Conservation (phyloP, 2,329 filamentous ascomycete species). For the Xylaria sp. region DNA sequence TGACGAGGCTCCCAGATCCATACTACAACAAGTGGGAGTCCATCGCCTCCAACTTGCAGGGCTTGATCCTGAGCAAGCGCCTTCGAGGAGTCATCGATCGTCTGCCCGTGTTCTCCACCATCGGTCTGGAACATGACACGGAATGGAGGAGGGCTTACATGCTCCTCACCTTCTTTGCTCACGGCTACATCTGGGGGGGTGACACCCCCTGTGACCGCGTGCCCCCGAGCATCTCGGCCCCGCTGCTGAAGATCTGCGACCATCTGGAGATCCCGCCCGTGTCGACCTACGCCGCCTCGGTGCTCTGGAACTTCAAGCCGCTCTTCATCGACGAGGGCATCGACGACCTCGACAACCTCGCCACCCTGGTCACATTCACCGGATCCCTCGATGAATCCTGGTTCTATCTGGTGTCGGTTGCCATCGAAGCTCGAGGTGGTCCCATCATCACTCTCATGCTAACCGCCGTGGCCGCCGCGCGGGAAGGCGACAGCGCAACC, state of each 20-base stretch:
- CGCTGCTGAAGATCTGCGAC: conserved; percentile 79
- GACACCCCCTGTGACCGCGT: conserved; percentile 82
- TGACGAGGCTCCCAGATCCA: conserved; percentile 82
- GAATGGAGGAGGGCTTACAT: conserved; percentile 97
- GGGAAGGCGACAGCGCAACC: conserved; percentile 73
- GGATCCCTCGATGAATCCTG: conserved; percentile 96
- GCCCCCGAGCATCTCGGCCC: conserved; percentile 84
- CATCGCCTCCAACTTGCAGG: conserved; percentile 85
- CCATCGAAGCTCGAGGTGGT: conserved; percentile 91
- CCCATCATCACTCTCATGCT: conserved; percentile 91
- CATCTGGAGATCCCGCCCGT: conserved; percentile 89
- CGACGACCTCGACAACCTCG: conserved; percentile 86
- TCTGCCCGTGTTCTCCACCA: conserved; percentile 85
- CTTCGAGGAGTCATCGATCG: conserved; percentile 82
- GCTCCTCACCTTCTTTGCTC: conserved; percentile 88
- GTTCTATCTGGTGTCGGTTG: conserved; percentile 97
- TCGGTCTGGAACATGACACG: conserved; percentile 81
- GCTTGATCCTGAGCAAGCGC: conserved; percentile 84
- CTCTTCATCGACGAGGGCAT: conserved; percentile 85
- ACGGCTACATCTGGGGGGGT: conserved; percentile 97
- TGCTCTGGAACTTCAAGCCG: conserved; percentile 97
- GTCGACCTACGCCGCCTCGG: conserved; percentile 91
- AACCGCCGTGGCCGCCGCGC: conserved; percentile 82
- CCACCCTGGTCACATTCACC: conserved; percentile 89
- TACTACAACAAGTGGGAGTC: conserved; percentile 98